Evolutionary conservation across 371 early-diverging fungal genomes (phyloP), one percentile per base, ranked within the genome.

Genomic region (Rhizopus arrhizus): DNA sequence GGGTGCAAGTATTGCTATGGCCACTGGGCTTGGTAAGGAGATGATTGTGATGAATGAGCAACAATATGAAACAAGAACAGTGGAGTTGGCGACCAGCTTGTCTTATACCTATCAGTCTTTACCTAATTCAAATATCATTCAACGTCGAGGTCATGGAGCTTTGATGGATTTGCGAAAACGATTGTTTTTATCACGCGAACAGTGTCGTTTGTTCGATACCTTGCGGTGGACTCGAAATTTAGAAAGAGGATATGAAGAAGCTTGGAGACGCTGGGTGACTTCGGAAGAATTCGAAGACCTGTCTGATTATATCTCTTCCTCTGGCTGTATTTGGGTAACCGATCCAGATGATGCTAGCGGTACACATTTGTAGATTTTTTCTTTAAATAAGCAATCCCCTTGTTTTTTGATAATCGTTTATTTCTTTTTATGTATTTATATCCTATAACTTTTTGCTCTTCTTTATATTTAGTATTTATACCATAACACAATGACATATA

Each of bases 141-240:
- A 75, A 33, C 80, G 86, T 50, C 64, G 81, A 13, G 89, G 90
- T 6, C 70, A 76, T 48, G 91, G 90, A 1, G 75, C 76, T 13
- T 61, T 86, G 56, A 86, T 89, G 68, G 82, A 86, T 12, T 71
- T 95, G 41, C 86, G 94, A 32, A 78, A 84, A 46, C 79, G 85
- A 29, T 69, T 96, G 49, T 96, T 91, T 73, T 69, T 90, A 61
- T 78, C 80, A 11, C 82, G 95, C 9, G 95, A 95, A 47, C 64
- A 64, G 8, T 89, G 85, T 38, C 84, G 90, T 3, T 70, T 96
- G 42, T 96, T 95, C 73, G 94, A 96, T 70, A 95, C 96, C 8
- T 68, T 72, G 46, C 81, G 90, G n/a, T 94, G 94, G 94, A 93
- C 93, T 2, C 77, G 85, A n/a, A 88, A 91, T 65, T 73, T 96